Evolutionary conservation across 164 flowering plant species (phyloP).

Genomic region (Magnolia kwangsiensis): DNA sequence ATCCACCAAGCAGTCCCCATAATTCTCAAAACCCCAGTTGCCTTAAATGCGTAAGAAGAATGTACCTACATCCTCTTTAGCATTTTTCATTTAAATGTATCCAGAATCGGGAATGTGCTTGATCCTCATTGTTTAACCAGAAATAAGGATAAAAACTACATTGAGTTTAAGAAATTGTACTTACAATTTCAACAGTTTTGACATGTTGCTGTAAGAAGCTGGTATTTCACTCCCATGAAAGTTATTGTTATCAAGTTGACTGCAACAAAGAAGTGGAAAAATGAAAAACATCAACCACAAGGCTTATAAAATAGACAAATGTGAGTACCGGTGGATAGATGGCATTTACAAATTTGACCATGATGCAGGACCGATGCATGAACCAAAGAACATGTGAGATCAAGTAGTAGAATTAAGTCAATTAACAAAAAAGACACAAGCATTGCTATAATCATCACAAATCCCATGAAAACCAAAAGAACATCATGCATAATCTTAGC

Average conservation of each 20-base stretch:
- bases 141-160: background rate
- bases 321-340: background rate
- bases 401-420: too few relatives aligned
- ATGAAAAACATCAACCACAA: background rate
- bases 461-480: too few relatives aligned
- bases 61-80: background rate
- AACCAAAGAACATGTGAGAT: too few relatives aligned
- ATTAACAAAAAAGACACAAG: too few relatives aligned
- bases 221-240: slow-evolving; percentile 74
- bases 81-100: background rate
- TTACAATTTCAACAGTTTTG: slow-evolving; percentile 76
- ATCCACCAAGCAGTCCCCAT: background rate
- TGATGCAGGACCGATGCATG: too few relatives aligned
- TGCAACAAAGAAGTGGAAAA: slow-evolving; percentile 26
- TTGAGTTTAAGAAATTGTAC: slow-evolving; percentile 18
- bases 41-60: background rate
- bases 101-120: background rate
- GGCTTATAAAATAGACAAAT: background rate
- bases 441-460: too few relatives aligned
- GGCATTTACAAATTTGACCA: background rate
- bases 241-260: slow-evolving; percentile 95
- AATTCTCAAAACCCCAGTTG: background rate
- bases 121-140: background rate
- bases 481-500: too few relatives aligned
- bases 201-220: slow-evolving; percentile 64